Evolutionary conservation across 768 basidiomycete species (phyloP).

Genomic region (Suillus placidus): DNA sequence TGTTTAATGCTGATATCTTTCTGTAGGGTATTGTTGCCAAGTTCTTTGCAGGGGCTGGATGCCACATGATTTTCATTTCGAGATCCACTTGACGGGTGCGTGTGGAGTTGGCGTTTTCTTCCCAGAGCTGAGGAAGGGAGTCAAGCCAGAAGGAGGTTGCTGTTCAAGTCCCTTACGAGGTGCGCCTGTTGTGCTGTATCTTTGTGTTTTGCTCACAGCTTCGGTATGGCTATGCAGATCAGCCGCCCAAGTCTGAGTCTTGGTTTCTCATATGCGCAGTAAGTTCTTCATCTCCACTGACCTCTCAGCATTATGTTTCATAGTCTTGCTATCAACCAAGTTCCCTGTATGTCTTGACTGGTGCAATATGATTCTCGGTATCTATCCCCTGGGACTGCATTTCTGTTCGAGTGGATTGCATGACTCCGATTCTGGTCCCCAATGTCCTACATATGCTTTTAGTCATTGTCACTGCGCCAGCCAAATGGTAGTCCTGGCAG

Average conservation of each 20-base stretch:
- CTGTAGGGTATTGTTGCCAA: too few species aligned
- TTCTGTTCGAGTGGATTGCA: background rate
- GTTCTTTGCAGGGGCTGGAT: too few species aligned
- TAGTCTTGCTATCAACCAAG: background rate
- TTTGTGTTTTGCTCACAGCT: background rate
- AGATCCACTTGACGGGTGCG: background rate
- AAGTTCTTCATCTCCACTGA: background rate
- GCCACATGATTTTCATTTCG: background rate
- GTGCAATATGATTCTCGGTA: background rate
- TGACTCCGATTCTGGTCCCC: background rate
- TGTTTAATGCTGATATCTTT: background rate
- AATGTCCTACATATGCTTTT: background rate
- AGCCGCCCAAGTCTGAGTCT: too few species aligned
- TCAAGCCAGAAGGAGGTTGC: too few species aligned
- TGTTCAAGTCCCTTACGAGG: too few species aligned
- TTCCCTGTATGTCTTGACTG: background rate
- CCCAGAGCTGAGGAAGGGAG: too few species aligned
- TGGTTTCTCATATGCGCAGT: too few species aligned
- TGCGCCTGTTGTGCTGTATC: too few species aligned
- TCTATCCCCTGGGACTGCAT: background rate
- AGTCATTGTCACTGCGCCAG: background rate
- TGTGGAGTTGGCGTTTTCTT: background rate
- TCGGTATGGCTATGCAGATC: background rate
- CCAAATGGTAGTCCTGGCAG: background rate
- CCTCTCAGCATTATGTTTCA: background rate